Base-by-base conservation (phyloP, 2,329 filamentous ascomycete species). In the Alternaria novae-zelandiae region DNA sequence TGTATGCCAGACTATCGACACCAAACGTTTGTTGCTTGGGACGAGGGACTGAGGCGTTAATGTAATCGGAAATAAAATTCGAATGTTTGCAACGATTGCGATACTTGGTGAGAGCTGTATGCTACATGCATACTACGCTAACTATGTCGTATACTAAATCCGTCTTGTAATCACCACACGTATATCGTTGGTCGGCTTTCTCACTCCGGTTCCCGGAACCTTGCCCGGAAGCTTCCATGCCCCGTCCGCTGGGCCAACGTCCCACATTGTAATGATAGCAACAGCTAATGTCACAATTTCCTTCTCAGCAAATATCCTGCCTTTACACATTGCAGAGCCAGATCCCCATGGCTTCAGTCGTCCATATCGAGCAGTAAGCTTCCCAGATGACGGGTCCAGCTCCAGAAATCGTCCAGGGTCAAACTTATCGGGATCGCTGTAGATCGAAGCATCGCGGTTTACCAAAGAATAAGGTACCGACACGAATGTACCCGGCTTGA, bases 191-290 rank as follows among this genome's bases (percentile, higher is more conserved):
- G 36, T 41, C 36, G 36, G 36, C 36, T 41, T 41, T 41, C 36
- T 60, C 2, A 66, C 61, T 6, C 60, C 64, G 17, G 64, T 64
- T 4, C 64, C 64, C 0, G 64, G 64, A 44, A 28, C n/a, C 60
- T 54, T 60, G 7, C 28, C 53, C 15, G 64, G 64, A 25, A 66
- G 47, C 28, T 58, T 50, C 64, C 64, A 66, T 32, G 21, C 26
- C 13, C 56, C 60, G 8, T 32, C 30, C 11, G 60, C 80, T 0
- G 85, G 81, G 59, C 85, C 78, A 61, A 89, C 83, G 46, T 89
- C 84, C 86, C 87, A 89, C 69, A 87, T 81, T 6, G 82, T 79
- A 20, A 89, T 70, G 21, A 89, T 82, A 1, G 83, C 82, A 15
- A 86, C 86, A 2, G 83, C 81, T 47, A 87, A 83, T 23, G 83